Conservation (phyloP, 257 asterid genomes). For the Nyctanthes arbortristis region DNA sequence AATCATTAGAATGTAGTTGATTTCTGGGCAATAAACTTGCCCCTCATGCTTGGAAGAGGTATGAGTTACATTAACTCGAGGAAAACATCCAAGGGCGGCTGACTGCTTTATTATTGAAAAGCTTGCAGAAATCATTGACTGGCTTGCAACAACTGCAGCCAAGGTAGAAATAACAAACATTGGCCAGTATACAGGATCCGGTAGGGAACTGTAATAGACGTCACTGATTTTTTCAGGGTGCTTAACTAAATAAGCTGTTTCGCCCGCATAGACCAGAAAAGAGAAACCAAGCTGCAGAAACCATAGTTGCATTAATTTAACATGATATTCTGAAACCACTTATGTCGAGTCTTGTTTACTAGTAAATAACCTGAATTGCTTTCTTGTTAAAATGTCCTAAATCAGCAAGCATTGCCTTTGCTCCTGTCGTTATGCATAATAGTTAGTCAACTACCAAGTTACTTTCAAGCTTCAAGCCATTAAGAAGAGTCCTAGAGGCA, state of each 20-base stretch:
- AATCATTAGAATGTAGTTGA: slow-evolving; percentile 50
- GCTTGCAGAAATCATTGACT: slow-evolving; percentile 73
- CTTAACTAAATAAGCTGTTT: slow-evolving; percentile 59
- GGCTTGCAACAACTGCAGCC: slow-evolving; percentile 62
- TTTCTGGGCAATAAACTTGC: slow-evolving; percentile 74
- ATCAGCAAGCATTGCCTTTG: slow-evolving; percentile 85
- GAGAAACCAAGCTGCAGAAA: slow-evolving; percentile 56
- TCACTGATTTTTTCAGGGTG: slow-evolving; percentile 53
- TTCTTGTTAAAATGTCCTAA: slow-evolving; percentile 74
- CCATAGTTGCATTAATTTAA: not conserved
- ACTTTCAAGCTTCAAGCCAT: not conserved
- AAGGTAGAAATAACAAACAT: slow-evolving; percentile 67
- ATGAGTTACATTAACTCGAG: slow-evolving; percentile 60
- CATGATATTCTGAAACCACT: not conserved
- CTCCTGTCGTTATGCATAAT: slow-evolving; percentile 37
- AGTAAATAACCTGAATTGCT: slow-evolving; percentile 53
- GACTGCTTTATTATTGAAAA: slow-evolving; percentile 73
- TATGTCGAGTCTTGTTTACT: not conserved
- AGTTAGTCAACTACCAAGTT: too few species aligned
- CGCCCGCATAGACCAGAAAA: slow-evolving; percentile 75
- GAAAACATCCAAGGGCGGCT: slow-evolving; percentile 64
- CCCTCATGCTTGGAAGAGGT: slow-evolving; percentile 69
- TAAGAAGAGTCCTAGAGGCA: not conserved
- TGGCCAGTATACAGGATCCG: slow-evolving; percentile 65
- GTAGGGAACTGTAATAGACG: slow-evolving; percentile 71